Conservation (phyloP, 148 eudicot species). For the Chenopodium formosanum region DNA sequence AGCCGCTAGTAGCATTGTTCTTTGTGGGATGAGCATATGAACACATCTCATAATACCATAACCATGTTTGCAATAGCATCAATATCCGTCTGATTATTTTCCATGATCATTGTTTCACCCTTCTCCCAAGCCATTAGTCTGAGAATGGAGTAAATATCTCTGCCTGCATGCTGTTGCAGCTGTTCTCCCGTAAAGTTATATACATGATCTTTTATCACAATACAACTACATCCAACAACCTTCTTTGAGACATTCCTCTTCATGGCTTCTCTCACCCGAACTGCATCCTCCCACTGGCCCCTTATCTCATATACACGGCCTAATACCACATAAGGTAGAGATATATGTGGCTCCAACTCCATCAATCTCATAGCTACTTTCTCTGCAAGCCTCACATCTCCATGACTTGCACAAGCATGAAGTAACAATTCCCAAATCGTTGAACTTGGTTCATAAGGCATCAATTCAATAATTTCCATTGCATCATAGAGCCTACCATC, state of each 20-base stretch:
- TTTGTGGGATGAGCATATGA: background rate
- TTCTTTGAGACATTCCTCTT: conserved; percentile 36
- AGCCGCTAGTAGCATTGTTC: background rate
- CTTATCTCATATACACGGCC: conserved; percentile 55
- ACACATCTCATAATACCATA: background rate
- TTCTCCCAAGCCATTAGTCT: conserved; percentile 47
- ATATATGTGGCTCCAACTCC: conserved; percentile 50
- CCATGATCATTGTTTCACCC: conserved; percentile 22
- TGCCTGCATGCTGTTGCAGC: conserved; percentile 40
- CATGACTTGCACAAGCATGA: conserved; percentile 35
- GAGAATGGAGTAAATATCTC: conserved; percentile 42
- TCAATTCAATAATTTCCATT: conserved; percentile 36
- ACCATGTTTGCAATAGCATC: conserved; percentile 11
- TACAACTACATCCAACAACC: conserved; percentile 57
- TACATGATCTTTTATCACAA: conserved; percentile 39
- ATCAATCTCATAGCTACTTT: conserved; percentile 47
- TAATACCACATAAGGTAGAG: conserved; percentile 57
- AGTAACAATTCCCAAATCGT: conserved; percentile 55
- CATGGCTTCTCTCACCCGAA: conserved; percentile 61
- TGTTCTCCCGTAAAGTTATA: conserved; percentile 45
- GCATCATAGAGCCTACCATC: conserved; percentile 62
- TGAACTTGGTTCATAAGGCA: conserved; percentile 43
- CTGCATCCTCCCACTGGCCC: conserved; percentile 78
- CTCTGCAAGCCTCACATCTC: conserved; percentile 55
- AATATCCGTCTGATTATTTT: conserved; percentile 2